phyloP scores from a whole-genome alignment of 495 filamentous ascomycete species.

The Bryoglossum gracile region DNA sequence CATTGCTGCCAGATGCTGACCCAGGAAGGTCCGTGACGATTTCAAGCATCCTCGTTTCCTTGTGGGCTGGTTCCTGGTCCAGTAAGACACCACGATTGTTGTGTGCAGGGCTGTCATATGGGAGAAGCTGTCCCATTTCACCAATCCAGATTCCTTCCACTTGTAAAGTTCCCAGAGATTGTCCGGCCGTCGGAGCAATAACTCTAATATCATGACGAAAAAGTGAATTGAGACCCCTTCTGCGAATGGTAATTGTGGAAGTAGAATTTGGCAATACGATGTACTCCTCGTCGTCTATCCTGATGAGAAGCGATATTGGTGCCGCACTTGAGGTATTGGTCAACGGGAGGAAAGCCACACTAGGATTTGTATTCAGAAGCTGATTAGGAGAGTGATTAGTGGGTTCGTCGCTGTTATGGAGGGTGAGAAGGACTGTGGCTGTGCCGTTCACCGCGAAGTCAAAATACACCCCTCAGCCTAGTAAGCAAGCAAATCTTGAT shows the following conservation, averaged over 20 bases:
- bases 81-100: not conserved
- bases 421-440: conserved; percentile 29
- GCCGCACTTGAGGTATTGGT: conserved; percentile 20
- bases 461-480: conserved; percentile 30
- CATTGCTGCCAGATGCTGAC: conserved; percentile 9
- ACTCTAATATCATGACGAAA: conserved; percentile 28
- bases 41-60: conserved; percentile 29
- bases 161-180: conserved; percentile 26
- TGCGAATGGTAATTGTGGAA: conserved; percentile 25
- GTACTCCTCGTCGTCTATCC: conserved; percentile 33
- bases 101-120: not conserved
- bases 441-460: conserved; percentile 30
- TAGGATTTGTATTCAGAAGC: not conserved
- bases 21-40: conserved; percentile 30
- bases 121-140: conserved; percentile 27
- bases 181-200: conserved; percentile 32
- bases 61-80: conserved; percentile 1
- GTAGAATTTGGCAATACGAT: conserved; percentile 28
- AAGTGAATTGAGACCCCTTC: conserved; percentile 21
- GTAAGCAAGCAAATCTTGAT: not conserved
- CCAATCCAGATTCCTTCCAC: conserved; percentile 34
- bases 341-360: conserved; percentile 23
- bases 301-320: conserved; percentile 32
- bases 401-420: conserved; percentile 24
- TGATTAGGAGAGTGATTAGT: not conserved